These are phyloP conservation scores for Chrysanthemum seticuspe DNA, from an alignment of 129 eudicot genomes.

Conservation along the genomic window DNA sequence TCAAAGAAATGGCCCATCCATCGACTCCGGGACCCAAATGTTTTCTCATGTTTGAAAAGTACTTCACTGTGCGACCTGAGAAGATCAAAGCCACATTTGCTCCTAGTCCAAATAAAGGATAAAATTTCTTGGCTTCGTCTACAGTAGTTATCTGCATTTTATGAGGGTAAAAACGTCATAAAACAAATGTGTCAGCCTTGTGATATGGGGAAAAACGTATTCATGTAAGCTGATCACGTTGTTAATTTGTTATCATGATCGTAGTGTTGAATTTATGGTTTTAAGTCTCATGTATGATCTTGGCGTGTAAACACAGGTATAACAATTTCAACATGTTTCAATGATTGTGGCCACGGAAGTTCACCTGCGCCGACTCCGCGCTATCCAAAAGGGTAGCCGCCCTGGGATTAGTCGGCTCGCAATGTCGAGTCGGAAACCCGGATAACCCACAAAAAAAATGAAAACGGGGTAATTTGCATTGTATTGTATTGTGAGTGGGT, in stretches of 20 bases:
- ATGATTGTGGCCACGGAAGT: too few relatives aligned
- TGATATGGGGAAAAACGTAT: background rate
- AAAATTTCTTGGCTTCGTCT: constrained; percentile 93
- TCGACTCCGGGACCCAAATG: constrained; percentile 94
- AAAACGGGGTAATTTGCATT: background rate
- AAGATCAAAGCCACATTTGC: constrained; percentile 94
- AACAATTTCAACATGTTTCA: background rate
- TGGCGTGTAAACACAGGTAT: background rate
- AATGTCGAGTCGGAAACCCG: too few relatives aligned
- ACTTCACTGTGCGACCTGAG: constrained; percentile 97
- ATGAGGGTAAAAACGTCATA: constrained; percentile 7
- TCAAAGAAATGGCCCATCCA: constrained; percentile 95
- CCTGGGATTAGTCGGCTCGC: too few relatives aligned
- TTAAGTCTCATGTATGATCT: constrained; percentile 11
- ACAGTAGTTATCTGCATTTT: constrained; percentile 82
- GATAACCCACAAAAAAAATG: too few relatives aligned
- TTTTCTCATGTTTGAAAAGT: constrained; percentile 82
- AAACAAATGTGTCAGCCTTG: constrained; percentile 3
- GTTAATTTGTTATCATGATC: background rate
- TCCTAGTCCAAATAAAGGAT: constrained; percentile 97
- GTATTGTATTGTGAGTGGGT: background rate
- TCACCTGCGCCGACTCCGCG: too few relatives aligned
- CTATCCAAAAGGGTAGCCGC: too few relatives aligned
- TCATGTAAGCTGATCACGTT: background rate
- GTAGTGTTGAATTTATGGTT: background rate